These are phyloP conservation scores for Metschnikowia peoriensis DNA, from an alignment of 805 yeast genomes.

Conservation along the genomic window DNA sequence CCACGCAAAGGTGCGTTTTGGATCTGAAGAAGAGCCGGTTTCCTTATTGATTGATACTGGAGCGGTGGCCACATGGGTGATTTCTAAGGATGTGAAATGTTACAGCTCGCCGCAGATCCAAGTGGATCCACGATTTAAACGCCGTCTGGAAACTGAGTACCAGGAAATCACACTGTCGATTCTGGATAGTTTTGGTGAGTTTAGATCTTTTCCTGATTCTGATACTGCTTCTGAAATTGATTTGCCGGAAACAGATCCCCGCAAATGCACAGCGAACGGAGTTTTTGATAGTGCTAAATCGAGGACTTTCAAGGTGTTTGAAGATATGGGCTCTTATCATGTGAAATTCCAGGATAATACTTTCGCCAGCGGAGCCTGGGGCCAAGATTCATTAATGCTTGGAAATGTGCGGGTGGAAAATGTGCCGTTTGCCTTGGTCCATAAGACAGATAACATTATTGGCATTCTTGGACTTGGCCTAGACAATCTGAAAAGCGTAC, in stretches of 20 bases:
- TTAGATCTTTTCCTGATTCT: neutral
- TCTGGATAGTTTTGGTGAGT: neutral
- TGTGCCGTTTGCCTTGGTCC: constrained; percentile 73
- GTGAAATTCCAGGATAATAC: constrained; percentile 50
- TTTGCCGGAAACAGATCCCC: neutral
- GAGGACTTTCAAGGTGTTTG: neutral
- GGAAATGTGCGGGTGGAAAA: constrained; percentile 47
- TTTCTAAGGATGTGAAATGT: neutral
- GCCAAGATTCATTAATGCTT: constrained; percentile 54
- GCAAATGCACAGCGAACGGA: neutral
- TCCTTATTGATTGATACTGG: constrained; percentile 4
- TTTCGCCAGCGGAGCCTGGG: constrained; percentile 53
- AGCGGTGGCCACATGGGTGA: constrained; percentile 1
- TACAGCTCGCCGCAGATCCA: neutral
- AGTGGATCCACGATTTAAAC: neutral
- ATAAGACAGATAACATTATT: constrained; percentile 54
- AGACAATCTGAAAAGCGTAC: constrained; percentile 8
- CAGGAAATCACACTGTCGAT: neutral
- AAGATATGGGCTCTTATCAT: constrained; percentile 28
- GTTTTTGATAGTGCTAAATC: neutral
- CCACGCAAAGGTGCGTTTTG: neutral
- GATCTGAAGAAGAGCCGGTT: neutral
- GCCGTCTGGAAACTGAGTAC: neutral
- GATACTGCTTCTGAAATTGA: neutral
- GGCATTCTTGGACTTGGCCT: constrained; percentile 79